Percentiles rank a stretch among this genome's conserved stretches.
phyloP scores from a whole-genome alignment of 306 rosid genomes.

The Sechiopsis laciniata region DNA sequence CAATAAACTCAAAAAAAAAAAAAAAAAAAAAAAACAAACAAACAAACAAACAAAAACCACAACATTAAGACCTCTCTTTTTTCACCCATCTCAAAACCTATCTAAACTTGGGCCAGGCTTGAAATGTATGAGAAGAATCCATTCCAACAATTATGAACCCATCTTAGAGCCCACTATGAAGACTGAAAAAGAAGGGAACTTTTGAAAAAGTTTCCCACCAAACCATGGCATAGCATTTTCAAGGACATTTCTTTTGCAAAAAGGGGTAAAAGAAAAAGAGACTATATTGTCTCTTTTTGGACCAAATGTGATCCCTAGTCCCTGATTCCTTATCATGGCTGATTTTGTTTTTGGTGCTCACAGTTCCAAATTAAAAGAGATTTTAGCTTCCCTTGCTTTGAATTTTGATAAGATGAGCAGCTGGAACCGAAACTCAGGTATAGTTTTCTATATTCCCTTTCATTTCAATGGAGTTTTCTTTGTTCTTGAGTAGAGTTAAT shows the following conservation, averaged over 20 bases:
- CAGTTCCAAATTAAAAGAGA: background rate
- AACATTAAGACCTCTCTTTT: too few species aligned
- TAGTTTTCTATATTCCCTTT: background rate
- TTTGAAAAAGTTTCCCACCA: slow-evolving; percentile 22
- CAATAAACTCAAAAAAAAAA: too few species aligned
- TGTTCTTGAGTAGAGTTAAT: background rate
- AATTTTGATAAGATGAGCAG: background rate
- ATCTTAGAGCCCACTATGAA: background rate
- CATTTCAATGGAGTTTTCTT: background rate
- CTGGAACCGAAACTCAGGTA: slow-evolving; percentile 6
- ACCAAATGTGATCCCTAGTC: background rate
- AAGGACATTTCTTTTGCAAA: background rate
- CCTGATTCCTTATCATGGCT: background rate
- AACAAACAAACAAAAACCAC: too few species aligned
- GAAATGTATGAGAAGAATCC: too few species aligned
- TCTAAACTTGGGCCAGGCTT: too few species aligned
- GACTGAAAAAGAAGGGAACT: background rate
- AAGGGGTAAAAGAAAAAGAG: background rate
- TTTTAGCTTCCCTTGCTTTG: background rate
- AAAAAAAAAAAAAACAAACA: too few species aligned
- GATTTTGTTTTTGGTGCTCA: background rate
- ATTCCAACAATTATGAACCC: too few species aligned
- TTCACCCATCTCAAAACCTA: too few species aligned
- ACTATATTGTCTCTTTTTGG: background rate
- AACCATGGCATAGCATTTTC: background rate